Conservation (phyloP, 106 monocot species). For the Allium cepa region DNA sequence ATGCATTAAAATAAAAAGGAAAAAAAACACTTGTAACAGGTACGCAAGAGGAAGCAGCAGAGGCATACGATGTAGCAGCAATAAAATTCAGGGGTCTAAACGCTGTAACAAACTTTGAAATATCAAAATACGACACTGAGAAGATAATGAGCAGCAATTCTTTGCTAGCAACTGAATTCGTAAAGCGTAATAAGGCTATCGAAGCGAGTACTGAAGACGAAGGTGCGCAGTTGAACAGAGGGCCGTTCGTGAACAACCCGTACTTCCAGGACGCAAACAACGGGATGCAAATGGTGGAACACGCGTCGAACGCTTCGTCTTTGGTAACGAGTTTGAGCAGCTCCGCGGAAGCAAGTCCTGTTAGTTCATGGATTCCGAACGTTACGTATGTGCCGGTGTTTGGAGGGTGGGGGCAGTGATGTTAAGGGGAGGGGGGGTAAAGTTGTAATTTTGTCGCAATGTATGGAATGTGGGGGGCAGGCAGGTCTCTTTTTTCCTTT, state of each 20-base stretch:
- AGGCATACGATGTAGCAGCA: conserved; percentile 94
- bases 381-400: conserved; percentile 61
- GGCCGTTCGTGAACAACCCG: not conserved
- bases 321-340: conserved; percentile 38
- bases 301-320: conserved; percentile 27
- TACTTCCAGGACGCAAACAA: conserved; percentile 4
- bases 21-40: no score
- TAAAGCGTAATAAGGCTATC: conserved; percentile 37
- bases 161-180: conserved; percentile 70
- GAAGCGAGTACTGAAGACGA: conserved; percentile 3
- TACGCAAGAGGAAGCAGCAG: conserved; percentile 98
- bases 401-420: conserved; percentile 49
- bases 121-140: conserved; percentile 81
- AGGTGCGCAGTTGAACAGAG: not conserved
- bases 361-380: conserved; percentile 54
- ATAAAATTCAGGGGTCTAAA: conserved; percentile 92
- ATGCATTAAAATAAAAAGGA: no score
- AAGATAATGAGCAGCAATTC: conserved; percentile 81
- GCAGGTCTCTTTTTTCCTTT: conserved; percentile 17
- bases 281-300: conserved; percentile 6
- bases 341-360: conserved; percentile 59
- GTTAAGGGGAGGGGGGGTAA: not conserved
- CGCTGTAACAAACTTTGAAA: conserved; percentile 97
- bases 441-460: not conserved
- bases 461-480: not conserved